Conservation (phyloP, 1,139 yeast genomes). For the Debaryomycetaceae sp. region DNA sequence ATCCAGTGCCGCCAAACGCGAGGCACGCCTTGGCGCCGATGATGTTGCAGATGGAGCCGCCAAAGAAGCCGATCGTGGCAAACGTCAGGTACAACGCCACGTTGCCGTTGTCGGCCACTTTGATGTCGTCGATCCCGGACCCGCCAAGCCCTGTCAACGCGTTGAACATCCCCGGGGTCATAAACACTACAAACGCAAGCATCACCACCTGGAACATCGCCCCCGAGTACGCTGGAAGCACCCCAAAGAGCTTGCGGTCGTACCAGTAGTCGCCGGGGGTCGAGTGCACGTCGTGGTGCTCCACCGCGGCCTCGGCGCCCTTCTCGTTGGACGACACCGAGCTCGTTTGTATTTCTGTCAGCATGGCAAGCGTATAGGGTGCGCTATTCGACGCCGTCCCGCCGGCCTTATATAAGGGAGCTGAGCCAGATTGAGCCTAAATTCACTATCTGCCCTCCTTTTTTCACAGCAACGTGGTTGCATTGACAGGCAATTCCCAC, state of each 20-base stretch:
- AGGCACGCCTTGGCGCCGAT: slow-evolving; percentile 48
- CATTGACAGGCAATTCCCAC: too few species aligned
- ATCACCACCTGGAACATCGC: slow-evolving; percentile 43
- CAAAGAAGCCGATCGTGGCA: slow-evolving; percentile 55
- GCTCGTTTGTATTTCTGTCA: slow-evolving; percentile 5
- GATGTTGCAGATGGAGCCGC: slow-evolving; percentile 54
- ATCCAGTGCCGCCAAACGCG: slow-evolving; percentile 53
- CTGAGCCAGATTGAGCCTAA: too few species aligned
- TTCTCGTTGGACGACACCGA: slow-evolving; percentile 8
- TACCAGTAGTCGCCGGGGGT: slow-evolving; percentile 25
- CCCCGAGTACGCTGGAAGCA: slow-evolving; percentile 37
- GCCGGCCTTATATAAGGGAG: too few species aligned
- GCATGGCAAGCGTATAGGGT: too few species aligned
- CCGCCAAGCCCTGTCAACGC: slow-evolving; percentile 55
- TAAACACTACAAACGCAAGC: slow-evolving; percentile 47
- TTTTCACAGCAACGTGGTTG: too few species aligned
- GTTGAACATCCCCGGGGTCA: slow-evolving; percentile 58
- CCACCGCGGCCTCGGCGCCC: slow-evolving; percentile 1
- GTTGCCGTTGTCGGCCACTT: slow-evolving; percentile 47
- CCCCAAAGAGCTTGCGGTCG: slow-evolving; percentile 24
- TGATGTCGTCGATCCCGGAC: slow-evolving; percentile 37
- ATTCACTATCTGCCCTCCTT: too few species aligned
- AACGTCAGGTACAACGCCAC: slow-evolving; percentile 55
- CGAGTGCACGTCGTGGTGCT: slow-evolving; percentile 4
- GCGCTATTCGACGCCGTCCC: too few species aligned